phyloP scores from a whole-genome alignment of 352 stramenopile genomes.

The Thalassiosira ordinaria region DNA sequence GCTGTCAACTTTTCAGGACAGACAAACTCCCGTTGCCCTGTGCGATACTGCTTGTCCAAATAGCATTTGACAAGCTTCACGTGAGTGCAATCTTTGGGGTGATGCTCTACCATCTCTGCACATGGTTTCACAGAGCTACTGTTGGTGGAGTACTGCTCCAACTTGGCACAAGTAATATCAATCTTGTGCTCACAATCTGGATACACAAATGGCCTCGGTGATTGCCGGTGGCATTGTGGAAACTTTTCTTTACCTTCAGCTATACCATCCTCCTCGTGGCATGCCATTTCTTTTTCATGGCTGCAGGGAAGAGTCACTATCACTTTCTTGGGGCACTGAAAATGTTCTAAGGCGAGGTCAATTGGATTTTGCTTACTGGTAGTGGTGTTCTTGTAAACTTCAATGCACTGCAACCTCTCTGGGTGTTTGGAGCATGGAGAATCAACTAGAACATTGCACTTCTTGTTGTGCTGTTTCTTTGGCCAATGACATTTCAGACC shows the following conservation, averaged over 20 bases:
- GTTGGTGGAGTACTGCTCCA: conserved; percentile 66
- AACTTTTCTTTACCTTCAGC: conserved; percentile 53
- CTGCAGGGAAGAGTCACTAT: conserved; percentile 83
- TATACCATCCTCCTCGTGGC: conserved; percentile 74
- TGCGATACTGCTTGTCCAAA: conserved; percentile 62
- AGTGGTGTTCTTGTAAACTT: conserved; percentile 61
- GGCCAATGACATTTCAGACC: conserved; percentile 86
- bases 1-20: conserved; percentile 81
- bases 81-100: conserved; percentile 83
- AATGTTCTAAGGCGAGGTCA: conserved; percentile 69
- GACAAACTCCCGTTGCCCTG: conserved; percentile 58
- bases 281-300: conserved; percentile 80
- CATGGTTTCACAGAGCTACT: conserved; percentile 73
- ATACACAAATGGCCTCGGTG: conserved; percentile 85
- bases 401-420: conserved; percentile 71
- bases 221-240: conserved; percentile 80
- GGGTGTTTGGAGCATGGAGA: conserved; percentile 86
- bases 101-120: conserved; percentile 81
- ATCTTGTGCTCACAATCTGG: conserved; percentile 85
- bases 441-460: conserved; percentile 78
- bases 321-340: conserved; percentile 81
- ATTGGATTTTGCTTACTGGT: conserved; percentile 44
- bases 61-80: conserved; percentile 83
- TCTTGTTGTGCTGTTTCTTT: conserved; percentile 80
- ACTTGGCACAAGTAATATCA: conserved; percentile 85